Percentiles rank a stretch among this genome's conserved stretches.
phyloP scores from a whole-genome alignment of 768 basidiomycete species.

The Boletales sp. region DNA sequence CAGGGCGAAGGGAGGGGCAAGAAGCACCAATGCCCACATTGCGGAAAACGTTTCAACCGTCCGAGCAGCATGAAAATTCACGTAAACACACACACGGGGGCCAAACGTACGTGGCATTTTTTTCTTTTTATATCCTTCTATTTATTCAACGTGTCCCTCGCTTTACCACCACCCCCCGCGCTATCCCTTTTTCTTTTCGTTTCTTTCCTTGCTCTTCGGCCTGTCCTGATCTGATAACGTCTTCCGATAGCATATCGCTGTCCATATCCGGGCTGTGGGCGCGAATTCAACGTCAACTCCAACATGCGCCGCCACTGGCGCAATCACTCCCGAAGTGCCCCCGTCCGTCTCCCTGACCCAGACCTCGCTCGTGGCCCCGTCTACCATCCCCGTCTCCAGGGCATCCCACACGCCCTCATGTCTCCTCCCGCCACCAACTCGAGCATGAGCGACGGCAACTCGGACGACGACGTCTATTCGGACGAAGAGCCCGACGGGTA shows the following conservation, averaged over 20 bases:
- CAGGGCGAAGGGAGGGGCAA: constrained; percentile 32
- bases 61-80: constrained; percentile 42
- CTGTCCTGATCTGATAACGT: constrained; percentile 14
- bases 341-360: constrained; percentile 21
- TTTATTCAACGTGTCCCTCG: constrained; percentile 21
- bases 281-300: constrained; percentile 80
- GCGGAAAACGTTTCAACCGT: constrained; percentile 40
- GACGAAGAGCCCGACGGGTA: constrained; percentile 22
- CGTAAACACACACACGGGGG: constrained; percentile 41
- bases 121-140: constrained; percentile 7
- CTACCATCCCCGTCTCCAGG: constrained; percentile 13
- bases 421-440: constrained; percentile 30
- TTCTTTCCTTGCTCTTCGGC: background rate
- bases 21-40: constrained; percentile 37
- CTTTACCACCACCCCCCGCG: constrained; percentile 9
- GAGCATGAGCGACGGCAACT: constrained; percentile 26
- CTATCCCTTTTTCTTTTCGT: constrained; percentile 9
- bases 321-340: constrained; percentile 46
- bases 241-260: constrained; percentile 60
- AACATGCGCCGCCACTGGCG: constrained; percentile 82
- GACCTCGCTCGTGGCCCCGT: constrained; percentile 9
- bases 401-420: constrained; percentile 20
- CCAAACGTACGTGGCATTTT: constrained; percentile 30
- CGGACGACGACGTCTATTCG: constrained; percentile 25
- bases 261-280: constrained; percentile 68